These are phyloP conservation scores for Penicillium diatomitis DNA, from an alignment of 495 filamentous ascomycete genomes.

Conservation along the genomic window DNA sequence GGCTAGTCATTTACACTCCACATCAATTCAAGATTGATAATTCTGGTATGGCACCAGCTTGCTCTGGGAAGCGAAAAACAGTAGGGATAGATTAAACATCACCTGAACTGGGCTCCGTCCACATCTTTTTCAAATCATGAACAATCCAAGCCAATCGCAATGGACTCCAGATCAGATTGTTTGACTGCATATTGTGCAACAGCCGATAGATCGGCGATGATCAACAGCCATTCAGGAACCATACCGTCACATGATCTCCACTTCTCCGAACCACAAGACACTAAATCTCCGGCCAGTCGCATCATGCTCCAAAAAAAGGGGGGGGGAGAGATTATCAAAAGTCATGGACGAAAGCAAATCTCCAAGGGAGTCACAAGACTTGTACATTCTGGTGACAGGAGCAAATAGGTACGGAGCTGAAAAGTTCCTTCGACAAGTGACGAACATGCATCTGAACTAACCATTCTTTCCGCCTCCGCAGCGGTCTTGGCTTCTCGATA, in stretches of 20 bases:
- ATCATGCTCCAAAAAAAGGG: background rate
- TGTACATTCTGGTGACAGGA: conserved; percentile 40
- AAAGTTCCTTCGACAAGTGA: background rate
- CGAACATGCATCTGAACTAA: background rate
- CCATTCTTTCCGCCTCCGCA: conserved; percentile 21
- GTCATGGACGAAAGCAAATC: conserved; percentile 9
- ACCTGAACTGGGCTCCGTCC: too few relatives aligned
- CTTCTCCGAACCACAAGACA: background rate
- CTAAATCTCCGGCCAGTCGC: background rate
- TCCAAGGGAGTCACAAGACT: conserved; percentile 8
- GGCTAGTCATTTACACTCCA: too few relatives aligned
- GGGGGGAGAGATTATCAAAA: background rate
- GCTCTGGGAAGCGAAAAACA: too few relatives aligned
- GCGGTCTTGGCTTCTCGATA: conserved; percentile 83
- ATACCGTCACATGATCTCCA: conserved; percentile 6
- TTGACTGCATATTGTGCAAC: too few relatives aligned
- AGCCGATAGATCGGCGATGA: background rate
- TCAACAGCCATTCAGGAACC: conserved; percentile 1
- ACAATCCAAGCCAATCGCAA: too few relatives aligned
- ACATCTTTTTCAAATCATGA: too few relatives aligned
- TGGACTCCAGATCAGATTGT: too few relatives aligned
- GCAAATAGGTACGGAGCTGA: conserved; percentile 36
- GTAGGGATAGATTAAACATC: too few relatives aligned
- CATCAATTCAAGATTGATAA: too few relatives aligned
- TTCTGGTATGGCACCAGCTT: too few relatives aligned